Conservation (phyloP, 345 rosid genomes). For the Sisymbrium irio region DNA sequence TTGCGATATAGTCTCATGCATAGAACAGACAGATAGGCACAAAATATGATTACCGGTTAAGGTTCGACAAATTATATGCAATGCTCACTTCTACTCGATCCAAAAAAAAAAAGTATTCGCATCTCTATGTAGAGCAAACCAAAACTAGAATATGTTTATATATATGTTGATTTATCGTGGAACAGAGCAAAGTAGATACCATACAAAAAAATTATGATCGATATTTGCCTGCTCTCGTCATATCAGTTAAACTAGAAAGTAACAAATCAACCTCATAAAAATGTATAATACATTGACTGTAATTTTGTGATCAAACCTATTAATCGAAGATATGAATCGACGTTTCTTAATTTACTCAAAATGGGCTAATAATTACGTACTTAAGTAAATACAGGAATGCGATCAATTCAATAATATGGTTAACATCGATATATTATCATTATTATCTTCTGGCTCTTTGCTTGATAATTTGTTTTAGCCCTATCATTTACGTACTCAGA, state of each 20-base stretch:
- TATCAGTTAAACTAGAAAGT: background rate
- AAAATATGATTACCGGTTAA: background rate
- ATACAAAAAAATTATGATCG: background rate
- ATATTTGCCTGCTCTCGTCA: background rate
- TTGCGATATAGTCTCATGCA: slow-evolving; percentile 18
- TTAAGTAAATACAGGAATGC: background rate
- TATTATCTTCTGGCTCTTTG: background rate
- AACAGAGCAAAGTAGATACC: background rate
- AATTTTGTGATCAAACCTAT: background rate
- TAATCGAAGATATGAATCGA: background rate
- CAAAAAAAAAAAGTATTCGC: background rate
- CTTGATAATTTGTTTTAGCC: background rate
- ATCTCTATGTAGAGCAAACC: background rate
- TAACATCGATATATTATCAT: background rate
- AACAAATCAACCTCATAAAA: background rate
- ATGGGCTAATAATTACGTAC: background rate
- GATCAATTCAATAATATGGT: background rate
- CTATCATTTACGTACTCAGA: background rate
- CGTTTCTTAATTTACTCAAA: background rate
- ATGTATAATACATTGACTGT: background rate
- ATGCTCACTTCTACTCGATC: background rate
- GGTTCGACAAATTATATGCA: background rate
- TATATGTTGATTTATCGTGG: background rate
- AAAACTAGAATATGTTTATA: background rate
- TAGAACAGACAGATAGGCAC: background rate